Percentiles rank a stretch among this genome's conserved stretches.
These are phyloP conservation scores for Scheffersomyces lignosus DNA, from an alignment of 805 yeast genomes.

Conservation along the genomic window DNA sequence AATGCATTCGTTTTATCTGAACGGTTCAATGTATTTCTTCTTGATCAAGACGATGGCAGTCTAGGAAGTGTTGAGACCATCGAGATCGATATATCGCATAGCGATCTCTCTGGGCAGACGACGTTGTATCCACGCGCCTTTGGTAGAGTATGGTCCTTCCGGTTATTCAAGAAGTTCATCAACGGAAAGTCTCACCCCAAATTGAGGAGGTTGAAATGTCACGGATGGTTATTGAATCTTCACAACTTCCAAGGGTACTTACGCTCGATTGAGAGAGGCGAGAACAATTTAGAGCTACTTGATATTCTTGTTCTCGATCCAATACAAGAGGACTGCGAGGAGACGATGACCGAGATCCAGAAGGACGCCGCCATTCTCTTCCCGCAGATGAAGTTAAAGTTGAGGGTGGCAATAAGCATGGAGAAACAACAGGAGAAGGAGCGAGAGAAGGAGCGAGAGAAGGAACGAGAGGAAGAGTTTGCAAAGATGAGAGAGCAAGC, in stretches of 20 bases:
- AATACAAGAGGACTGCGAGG: conserved; percentile 1
- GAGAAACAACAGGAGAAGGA: too few relatives aligned
- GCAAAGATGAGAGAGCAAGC: too few relatives aligned
- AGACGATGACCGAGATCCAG: conserved; percentile 5
- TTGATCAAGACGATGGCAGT: conserved; percentile 16
- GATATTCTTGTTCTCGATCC: conserved; percentile 10
- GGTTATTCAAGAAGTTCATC: conserved; percentile 11
- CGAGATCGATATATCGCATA: background rate
- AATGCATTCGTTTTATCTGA: conserved; percentile 39
- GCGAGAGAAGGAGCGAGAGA: too few relatives aligned
- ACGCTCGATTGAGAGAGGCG: conserved; percentile 4
- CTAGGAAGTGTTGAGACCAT: conserved; percentile 12
- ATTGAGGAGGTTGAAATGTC: conserved; percentile 13
- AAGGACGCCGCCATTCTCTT: conserved; percentile 2
- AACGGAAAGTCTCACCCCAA: conserved; percentile 6
- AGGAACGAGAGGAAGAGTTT: too few relatives aligned
- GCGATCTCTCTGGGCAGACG: background rate
- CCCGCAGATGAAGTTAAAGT: conserved; percentile 5
- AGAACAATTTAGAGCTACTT: conserved; percentile 6
- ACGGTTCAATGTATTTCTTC: conserved; percentile 32
- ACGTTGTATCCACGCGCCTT: background rate
- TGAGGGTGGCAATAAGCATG: conserved; percentile 1
- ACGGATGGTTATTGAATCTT: conserved; percentile 24
- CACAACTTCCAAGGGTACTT: conserved; percentile 3
- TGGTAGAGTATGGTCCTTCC: background rate